Conservation (phyloP, 441 rosid genomes). For the Erodium moschatum region DNA sequence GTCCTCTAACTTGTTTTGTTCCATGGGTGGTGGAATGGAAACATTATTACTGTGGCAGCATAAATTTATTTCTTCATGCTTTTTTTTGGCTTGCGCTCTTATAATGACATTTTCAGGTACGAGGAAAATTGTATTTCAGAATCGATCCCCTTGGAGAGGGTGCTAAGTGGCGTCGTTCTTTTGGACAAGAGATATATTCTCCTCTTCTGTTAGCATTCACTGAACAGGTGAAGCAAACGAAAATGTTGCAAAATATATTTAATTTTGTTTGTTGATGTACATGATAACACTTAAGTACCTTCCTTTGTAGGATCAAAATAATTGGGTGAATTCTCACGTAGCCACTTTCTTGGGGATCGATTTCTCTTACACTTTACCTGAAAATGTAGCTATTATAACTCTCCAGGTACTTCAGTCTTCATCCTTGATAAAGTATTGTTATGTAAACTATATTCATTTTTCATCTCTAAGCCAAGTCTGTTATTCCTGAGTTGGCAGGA, state of each 20-base stretch:
- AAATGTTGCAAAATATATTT: conserved; percentile 3
- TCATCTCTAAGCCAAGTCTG: background rate
- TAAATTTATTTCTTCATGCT: no score
- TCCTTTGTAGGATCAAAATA: conserved; percentile 40
- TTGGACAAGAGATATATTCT: conserved; percentile 69
- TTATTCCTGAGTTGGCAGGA: conserved; percentile 32
- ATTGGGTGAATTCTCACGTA: conserved; percentile 33
- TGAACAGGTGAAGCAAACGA: conserved; percentile 41
- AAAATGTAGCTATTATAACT: conserved; percentile 49
- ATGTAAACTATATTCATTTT: background rate
- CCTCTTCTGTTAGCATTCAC: conserved; percentile 61
- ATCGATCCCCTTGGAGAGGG: conserved; percentile 54
- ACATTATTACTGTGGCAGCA: no score
- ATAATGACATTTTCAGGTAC: conserved; percentile 26
- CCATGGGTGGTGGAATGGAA: no score
- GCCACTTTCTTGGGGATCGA: conserved; percentile 49
- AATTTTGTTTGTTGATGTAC: conserved; percentile 7
- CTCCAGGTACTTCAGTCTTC: conserved; percentile 31
- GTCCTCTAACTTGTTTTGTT: no score
- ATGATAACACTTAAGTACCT: conserved; percentile 10
- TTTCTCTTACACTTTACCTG: conserved; percentile 51
- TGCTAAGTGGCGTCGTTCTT: conserved; percentile 63
- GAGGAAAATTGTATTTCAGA: conserved; percentile 56
- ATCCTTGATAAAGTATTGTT: background rate
- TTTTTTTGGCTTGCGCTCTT: no score